phyloP scores from a whole-genome alignment of 805 yeast genomes.

The Candida schatavii region DNA sequence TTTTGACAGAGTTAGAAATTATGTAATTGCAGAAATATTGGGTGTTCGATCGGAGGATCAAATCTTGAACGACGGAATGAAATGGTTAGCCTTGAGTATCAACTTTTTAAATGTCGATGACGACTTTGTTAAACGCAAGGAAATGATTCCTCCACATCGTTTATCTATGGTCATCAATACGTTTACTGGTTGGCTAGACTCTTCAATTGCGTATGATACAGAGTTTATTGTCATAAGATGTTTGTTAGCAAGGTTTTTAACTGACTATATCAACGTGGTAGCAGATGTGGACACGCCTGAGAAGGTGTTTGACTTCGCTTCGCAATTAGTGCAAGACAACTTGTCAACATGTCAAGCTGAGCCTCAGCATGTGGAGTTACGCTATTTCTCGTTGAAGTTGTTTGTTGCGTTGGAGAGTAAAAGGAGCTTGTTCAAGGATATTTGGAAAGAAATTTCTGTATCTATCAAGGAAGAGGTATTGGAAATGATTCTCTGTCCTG shows the following conservation, averaged over 20 bases:
- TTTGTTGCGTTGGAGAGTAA: slow-evolving; percentile 26
- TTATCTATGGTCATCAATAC: slow-evolving; percentile 58
- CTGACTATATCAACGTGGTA: slow-evolving; percentile 13
- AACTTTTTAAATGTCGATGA: slow-evolving; percentile 36
- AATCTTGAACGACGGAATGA: slow-evolving; percentile 42
- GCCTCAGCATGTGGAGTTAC: slow-evolving; percentile 40
- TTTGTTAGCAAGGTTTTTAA: slow-evolving; percentile 47
- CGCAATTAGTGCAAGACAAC: slow-evolving; percentile 42
- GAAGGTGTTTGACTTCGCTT: slow-evolving; percentile 35
- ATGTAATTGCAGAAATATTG: slow-evolving; percentile 61
- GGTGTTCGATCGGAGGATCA: slow-evolving; percentile 46
- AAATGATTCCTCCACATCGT: slow-evolving; percentile 62
- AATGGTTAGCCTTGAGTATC: slow-evolving; percentile 46
- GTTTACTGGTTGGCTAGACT: slow-evolving; percentile 56
- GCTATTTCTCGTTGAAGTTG: slow-evolving; percentile 45
- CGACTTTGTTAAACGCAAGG: slow-evolving; percentile 16
- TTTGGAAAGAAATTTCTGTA: slow-evolving; percentile 29
- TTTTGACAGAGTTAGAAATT: slow-evolving; percentile 55
- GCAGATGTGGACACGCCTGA: slow-evolving; percentile 19
- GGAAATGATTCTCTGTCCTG: slow-evolving; percentile 37
- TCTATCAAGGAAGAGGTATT: slow-evolving; percentile 43
- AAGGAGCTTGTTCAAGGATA: slow-evolving; percentile 15
- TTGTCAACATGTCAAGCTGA: slow-evolving; percentile 40
- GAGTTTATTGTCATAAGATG: slow-evolving; percentile 52
- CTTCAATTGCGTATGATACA: slow-evolving; percentile 58